Evolutionary conservation across 805 yeast species (phyloP).

Genomic region (Pichia eremophila): DNA sequence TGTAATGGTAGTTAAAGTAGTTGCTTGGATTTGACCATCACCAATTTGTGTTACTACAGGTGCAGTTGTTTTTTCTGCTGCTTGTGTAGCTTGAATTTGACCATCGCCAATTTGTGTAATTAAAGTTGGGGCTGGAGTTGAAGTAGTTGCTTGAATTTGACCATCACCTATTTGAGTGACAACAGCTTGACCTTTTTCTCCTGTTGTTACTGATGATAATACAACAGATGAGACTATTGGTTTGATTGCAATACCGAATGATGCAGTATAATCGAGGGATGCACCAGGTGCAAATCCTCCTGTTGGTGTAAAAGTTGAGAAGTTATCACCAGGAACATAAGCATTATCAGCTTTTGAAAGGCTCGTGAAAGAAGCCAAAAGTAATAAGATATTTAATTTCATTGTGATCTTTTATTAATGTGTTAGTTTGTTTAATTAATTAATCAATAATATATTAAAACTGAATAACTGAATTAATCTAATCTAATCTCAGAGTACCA

Average conservation of each 20-base stretch:
- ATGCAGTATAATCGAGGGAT: constrained; percentile 41
- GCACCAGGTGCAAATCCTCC: constrained; percentile 43
- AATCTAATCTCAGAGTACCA: background rate
- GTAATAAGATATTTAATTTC: background rate
- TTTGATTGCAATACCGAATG: constrained; percentile 63
- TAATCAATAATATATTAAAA: no score
- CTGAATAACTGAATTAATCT: no score
- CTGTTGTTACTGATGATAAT: constrained; percentile 13
- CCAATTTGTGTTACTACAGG: background rate
- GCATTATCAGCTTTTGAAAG: constrained; percentile 1
- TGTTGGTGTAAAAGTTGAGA: constrained; percentile 61
- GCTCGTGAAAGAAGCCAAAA: background rate
- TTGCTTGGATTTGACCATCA: background rate
- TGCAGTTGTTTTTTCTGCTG: background rate
- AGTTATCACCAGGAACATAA: constrained; percentile 35
- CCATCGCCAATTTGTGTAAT: constrained; percentile 43
- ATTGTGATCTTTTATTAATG: background rate
- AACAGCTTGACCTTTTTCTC: constrained; percentile 17
- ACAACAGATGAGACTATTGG: constrained; percentile 34
- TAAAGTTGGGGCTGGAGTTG: constrained; percentile 9
- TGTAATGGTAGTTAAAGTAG: constrained; percentile 1
- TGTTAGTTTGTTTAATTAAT: background rate
- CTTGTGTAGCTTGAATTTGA: constrained; percentile 26
- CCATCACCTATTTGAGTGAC: constrained; percentile 43
- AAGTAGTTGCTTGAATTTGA: constrained; percentile 24